Conservation (phyloP, 2,329 filamentous ascomycete genomes). For the Cryphonectria parasitica region DNA sequence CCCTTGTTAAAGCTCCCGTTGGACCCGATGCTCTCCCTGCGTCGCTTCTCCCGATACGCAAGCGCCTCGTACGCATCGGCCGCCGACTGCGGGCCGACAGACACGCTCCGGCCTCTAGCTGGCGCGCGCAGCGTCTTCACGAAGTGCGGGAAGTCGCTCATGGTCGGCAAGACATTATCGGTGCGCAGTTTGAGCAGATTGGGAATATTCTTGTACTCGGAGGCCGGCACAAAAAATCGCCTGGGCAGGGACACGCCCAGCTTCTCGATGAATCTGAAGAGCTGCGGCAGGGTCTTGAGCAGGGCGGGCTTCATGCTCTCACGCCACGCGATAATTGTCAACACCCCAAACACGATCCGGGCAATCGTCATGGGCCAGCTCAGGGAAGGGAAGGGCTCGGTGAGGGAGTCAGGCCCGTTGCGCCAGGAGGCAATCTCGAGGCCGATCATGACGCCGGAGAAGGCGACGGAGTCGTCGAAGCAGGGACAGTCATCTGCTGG, state of each 20-base stretch:
- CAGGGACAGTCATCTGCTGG: constrained; percentile 96
- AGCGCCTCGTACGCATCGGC: constrained; percentile 96
- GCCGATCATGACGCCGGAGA: constrained; percentile 87
- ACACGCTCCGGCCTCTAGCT: constrained; percentile 77
- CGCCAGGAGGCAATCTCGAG: constrained; percentile 84
- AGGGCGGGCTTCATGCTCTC: constrained; percentile 85
- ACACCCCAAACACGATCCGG: constrained; percentile 78
- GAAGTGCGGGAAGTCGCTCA: constrained; percentile 84
- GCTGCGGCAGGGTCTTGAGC: constrained; percentile 76
- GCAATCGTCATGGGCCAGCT: constrained; percentile 66
- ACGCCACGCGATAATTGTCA: constrained; percentile 87
- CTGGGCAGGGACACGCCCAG: constrained; percentile 80
- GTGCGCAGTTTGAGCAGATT: constrained; percentile 66
- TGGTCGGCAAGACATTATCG: constrained; percentile 87
- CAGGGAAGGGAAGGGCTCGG: constrained; percentile 51
- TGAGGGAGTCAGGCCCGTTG: constrained; percentile 61
- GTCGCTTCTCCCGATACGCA: constrained; percentile 76
- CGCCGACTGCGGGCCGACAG: constrained; percentile 90
- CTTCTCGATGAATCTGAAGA: constrained; percentile 85
- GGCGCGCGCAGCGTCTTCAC: constrained; percentile 82
- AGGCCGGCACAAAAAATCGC: constrained; percentile 88
- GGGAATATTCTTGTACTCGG: constrained; percentile 86
- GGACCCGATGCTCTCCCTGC: constrained; percentile 59
- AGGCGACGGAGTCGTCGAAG: constrained; percentile 94
- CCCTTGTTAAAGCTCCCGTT: constrained; percentile 51